Percentiles rank a stretch among this genome's conserved stretches.
Conservation (phyloP, 768 basidiomycete genomes). For the Calocera viscosa region DNA sequence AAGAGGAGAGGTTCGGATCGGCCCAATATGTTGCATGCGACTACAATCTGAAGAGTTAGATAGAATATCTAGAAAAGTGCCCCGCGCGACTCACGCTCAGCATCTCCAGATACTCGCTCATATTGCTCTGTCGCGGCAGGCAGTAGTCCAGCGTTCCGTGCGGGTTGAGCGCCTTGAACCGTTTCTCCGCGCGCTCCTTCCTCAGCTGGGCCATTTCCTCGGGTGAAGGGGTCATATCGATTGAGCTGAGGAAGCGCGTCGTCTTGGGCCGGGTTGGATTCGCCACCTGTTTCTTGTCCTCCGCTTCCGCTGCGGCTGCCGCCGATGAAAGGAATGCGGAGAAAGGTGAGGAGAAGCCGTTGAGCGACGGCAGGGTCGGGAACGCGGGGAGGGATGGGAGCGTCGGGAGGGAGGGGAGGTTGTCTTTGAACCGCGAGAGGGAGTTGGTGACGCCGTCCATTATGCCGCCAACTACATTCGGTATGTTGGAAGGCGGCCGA, state of each 20-base stretch:
- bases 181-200: constrained; percentile 26
- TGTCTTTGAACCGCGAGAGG: neutral
- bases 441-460: constrained; percentile 6
- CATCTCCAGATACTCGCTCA: constrained; percentile 30
- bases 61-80: constrained; percentile 3
- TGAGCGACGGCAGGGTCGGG: neutral
- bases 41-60: constrained; percentile 19
- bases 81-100: neutral
- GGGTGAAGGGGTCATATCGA: neutral
- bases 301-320: neutral
- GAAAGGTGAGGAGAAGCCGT: neutral
- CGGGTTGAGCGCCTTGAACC: constrained; percentile 35
- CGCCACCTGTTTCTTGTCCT: neutral
- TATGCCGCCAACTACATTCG: constrained; percentile 1
- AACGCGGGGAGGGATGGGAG: neutral
- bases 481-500: neutral
- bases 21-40: constrained; percentile 33
- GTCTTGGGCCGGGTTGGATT: neutral
- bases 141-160: constrained; percentile 35
- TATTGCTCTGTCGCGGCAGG: constrained; percentile 29
- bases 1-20: constrained; percentile 30
- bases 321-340: neutral
- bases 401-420: neutral
- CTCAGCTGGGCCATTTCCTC: constrained; percentile 26
- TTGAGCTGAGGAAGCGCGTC: neutral